Evolutionary conservation across 2,329 filamentous ascomycete genomes (phyloP).

Genomic region (Trichothecium sympodiale): DNA sequence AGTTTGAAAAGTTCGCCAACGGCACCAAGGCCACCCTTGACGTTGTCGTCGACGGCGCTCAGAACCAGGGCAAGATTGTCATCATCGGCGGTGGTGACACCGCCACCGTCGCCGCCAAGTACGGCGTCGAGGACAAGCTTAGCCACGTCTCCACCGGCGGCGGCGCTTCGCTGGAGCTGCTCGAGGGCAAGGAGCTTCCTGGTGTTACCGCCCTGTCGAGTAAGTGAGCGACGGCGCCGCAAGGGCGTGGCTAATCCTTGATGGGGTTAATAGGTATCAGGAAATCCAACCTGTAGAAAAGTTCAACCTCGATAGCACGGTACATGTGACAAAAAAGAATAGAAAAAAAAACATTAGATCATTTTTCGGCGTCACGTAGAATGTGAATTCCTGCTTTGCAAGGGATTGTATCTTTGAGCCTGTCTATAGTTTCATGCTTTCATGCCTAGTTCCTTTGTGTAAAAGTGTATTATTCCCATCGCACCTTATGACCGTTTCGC

Average conservation of each 20-base stretch:
- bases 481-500: constrained; percentile 49
- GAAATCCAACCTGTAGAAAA: background rate
- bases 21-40: constrained; percentile 91
- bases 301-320: background rate
- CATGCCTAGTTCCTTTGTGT: constrained; percentile 11
- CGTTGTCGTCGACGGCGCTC: constrained; percentile 69
- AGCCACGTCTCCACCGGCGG: constrained; percentile 97
- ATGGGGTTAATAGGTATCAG: background rate
- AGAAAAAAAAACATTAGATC: background rate
- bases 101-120: constrained; percentile 95
- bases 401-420: background rate
- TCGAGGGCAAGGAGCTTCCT: constrained; percentile 96
- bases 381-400: background rate
- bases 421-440: constrained; percentile 4
- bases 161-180: constrained; percentile 86
- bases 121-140: constrained; percentile 88
- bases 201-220: constrained; percentile 86
- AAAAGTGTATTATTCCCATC: constrained; percentile 3
- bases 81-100: constrained; percentile 99
- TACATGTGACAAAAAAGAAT: background rate
- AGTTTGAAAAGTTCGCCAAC: constrained; percentile 86
- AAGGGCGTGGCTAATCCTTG: background rate
- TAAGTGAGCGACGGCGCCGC: constrained; percentile 41
- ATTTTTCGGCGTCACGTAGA: background rate
- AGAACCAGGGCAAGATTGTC: constrained; percentile 76